Conservation (phyloP, 2,329 filamentous ascomycete species). For the Paecilomyces sp. region DNA sequence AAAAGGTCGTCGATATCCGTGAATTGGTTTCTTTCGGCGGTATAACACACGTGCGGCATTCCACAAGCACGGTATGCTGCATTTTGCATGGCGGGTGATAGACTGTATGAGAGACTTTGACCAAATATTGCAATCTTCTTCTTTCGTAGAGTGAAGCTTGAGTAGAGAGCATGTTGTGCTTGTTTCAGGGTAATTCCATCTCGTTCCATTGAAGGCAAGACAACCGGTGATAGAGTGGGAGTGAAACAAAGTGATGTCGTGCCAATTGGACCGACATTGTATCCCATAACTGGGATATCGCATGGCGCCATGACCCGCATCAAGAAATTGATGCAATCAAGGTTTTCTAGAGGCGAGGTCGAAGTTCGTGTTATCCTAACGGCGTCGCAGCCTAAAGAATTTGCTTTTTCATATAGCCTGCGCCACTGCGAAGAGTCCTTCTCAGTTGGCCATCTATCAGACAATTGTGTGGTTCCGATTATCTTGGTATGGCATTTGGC, state of each 20-base stretch:
- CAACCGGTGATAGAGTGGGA: slow-evolving; percentile 14
- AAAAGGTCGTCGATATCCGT: slow-evolving; percentile 8
- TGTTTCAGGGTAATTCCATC: neutral
- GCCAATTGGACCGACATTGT: slow-evolving; percentile 12
- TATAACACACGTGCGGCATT: slow-evolving; percentile 14
- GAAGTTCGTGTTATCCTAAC: slow-evolving; percentile 8
- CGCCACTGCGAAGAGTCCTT: neutral
- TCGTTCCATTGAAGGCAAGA: slow-evolving; percentile 1
- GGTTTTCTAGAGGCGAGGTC: slow-evolving; percentile 5
- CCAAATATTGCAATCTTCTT: slow-evolving; percentile 17
- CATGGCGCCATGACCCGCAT: neutral
- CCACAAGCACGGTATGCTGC: slow-evolving; percentile 15
- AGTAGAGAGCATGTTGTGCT: neutral
- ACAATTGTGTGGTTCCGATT: slow-evolving; percentile 3
- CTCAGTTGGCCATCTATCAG: neutral
- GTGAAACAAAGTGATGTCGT: slow-evolving; percentile 15
- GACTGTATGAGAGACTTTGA: slow-evolving; percentile 12
- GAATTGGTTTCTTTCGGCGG: slow-evolving; percentile 4
- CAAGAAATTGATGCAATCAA: slow-evolving; percentile 6
- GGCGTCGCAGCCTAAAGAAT: slow-evolving; percentile 5
- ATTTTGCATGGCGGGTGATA: slow-evolving; percentile 20
- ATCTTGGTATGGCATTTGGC: slow-evolving; percentile 7
- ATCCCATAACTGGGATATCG: slow-evolving; percentile 12
- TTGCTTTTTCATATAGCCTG: neutral
- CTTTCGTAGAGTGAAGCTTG: slow-evolving; percentile 6